phyloP scores from a whole-genome alignment of 164 flowering plant genomes.

The Chimonanthus salicifolius region DNA sequence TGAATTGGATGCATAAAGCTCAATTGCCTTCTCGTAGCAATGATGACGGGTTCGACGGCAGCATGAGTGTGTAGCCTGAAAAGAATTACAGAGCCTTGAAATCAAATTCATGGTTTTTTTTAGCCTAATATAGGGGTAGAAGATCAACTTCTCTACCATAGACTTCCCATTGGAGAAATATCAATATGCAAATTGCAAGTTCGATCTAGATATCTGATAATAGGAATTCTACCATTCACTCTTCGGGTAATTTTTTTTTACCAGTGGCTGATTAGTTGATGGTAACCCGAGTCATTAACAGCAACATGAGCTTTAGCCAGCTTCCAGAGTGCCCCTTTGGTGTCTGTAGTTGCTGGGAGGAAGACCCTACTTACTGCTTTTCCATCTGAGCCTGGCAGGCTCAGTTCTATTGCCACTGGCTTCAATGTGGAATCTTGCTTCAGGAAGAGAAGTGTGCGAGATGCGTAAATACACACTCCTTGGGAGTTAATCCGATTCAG shows the following conservation, averaged over 20 bases:
- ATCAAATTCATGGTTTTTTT: background rate
- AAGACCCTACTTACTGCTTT: conserved; percentile 22
- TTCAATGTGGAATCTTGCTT: conserved; percentile 34
- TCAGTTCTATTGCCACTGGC: conserved; percentile 56
- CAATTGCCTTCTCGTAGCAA: conserved; percentile 63
- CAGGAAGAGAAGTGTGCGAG: conserved; percentile 46
- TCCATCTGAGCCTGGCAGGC: conserved; percentile 23
- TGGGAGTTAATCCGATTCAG: conserved; percentile 29
- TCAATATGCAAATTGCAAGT: too few relatives aligned
- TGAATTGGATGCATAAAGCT: conserved; percentile 72
- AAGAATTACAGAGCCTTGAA: background rate
- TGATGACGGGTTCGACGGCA: conserved; percentile 58
- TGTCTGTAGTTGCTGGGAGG: conserved; percentile 34
- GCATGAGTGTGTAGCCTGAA: conserved; percentile 65
- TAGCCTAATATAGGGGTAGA: background rate
- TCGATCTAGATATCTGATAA: background rate
- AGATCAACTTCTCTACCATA: background rate
- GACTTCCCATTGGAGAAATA: background rate
- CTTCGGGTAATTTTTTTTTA: conserved; percentile 3
- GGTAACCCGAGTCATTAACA: conserved; percentile 49
- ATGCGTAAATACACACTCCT: conserved; percentile 33
- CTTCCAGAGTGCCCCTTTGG: conserved; percentile 45
- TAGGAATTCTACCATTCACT: background rate
- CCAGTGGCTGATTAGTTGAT: conserved; percentile 67
- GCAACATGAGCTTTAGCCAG: conserved; percentile 57